phyloP scores from a whole-genome alignment of 23 red algal species.

The Agarophyton chilense region DNA sequence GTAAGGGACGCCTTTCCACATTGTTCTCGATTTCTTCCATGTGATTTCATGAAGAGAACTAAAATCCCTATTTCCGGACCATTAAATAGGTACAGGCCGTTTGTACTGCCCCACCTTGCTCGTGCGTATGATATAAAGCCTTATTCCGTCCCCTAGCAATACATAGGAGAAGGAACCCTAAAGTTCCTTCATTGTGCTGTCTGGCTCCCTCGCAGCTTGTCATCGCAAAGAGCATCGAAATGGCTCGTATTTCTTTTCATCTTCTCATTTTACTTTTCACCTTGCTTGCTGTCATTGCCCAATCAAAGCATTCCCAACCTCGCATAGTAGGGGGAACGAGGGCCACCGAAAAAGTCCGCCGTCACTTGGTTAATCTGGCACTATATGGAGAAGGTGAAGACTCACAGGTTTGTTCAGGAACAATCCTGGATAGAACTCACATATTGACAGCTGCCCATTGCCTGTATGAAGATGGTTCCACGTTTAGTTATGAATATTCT shows the following conservation, averaged over 20 bases:
- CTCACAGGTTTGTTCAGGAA: slow-evolving; percentile 4
- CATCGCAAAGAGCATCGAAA: background rate
- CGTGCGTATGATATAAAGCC: no score
- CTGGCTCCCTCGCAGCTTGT: background rate
- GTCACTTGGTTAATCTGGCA: slow-evolving; percentile 19
- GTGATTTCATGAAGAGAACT: no score
- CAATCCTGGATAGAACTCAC: slow-evolving; percentile 1
- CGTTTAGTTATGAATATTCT: background rate
- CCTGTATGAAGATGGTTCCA: background rate
- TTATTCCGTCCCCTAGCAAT: no score
- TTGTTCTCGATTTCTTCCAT: no score
- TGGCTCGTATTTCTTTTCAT: background rate
- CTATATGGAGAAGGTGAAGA: background rate
- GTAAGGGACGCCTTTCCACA: no score
- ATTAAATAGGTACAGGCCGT: no score
- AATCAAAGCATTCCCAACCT: background rate
- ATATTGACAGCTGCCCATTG: slow-evolving; percentile 55
- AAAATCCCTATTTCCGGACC: no score
- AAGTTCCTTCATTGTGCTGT: no score
- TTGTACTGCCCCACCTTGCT: no score
- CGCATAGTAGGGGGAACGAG: slow-evolving; percentile 39
- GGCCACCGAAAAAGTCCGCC: background rate
- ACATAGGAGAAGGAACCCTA: no score
- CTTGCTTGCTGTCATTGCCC: background rate
- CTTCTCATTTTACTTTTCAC: background rate